phyloP scores from a whole-genome alignment of 768 basidiomycete species.

The Boletellus sp. region DNA sequence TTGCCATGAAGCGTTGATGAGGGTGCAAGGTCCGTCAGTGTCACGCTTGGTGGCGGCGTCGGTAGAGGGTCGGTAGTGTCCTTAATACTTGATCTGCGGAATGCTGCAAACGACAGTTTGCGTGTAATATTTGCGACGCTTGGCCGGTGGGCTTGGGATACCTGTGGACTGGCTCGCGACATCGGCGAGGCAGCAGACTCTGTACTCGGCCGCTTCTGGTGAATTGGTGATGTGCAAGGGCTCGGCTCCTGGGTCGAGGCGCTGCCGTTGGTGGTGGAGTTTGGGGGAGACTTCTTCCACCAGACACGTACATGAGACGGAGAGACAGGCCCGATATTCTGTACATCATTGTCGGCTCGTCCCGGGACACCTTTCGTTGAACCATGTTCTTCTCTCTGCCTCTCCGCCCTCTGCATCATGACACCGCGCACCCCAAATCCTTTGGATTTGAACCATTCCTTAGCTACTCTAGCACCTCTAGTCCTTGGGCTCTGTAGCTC shows the following conservation, averaged over 20 bases:
- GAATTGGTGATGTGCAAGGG: conserved; percentile 12
- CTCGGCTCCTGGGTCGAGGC: conserved; percentile 19
- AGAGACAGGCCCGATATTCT: conserved; percentile 3
- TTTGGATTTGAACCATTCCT: conserved; percentile 29
- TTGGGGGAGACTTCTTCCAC: conserved; percentile 26
- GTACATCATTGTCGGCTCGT: conserved; percentile 3
- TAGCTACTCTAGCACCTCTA: conserved; percentile 16
- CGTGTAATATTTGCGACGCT: conserved; percentile 31
- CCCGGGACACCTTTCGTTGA: not conserved
- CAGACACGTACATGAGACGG: conserved; percentile 26
- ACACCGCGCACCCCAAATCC: conserved; percentile 26
- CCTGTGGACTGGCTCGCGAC: conserved; percentile 8
- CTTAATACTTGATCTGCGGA: conserved; percentile 24
- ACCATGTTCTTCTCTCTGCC: conserved; percentile 16
- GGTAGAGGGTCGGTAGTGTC: conserved; percentile 22
- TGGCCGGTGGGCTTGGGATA: conserved; percentile 15
- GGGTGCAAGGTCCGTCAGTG: conserved; percentile 15
- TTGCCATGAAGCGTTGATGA: conserved; percentile 12
- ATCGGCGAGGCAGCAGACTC: conserved; percentile 14
- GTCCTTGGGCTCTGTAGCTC: conserved; percentile 16
- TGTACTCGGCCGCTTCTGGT: conserved; percentile 20
- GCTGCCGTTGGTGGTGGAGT: conserved; percentile 10
- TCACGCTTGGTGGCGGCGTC: conserved; percentile 15
- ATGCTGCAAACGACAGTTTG: conserved; percentile 31
- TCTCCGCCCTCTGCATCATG: conserved; percentile 22